phyloP scores from a whole-genome alignment of 2,329 filamentous ascomycete genomes.

The Neonectria sp. region DNA sequence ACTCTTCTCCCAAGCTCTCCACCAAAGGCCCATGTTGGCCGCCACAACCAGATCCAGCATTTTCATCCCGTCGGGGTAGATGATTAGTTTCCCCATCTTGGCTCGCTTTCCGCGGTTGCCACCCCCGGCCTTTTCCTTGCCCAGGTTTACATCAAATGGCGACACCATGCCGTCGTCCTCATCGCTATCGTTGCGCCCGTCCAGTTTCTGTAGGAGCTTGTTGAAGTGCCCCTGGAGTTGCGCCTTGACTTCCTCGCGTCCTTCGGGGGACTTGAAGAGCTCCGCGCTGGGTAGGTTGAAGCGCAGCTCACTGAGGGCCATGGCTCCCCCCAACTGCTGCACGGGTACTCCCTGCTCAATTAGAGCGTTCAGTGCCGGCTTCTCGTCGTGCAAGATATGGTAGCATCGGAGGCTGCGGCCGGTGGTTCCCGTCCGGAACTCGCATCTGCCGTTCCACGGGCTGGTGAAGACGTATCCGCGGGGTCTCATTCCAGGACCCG shows the following conservation, averaged over 20 bases:
- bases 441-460: constrained; percentile 90
- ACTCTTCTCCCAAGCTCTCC: constrained; percentile 83
- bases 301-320: constrained; percentile 82
- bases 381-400: constrained; percentile 72
- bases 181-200: constrained; percentile 50
- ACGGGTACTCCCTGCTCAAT: constrained; percentile 53
- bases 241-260: constrained; percentile 50
- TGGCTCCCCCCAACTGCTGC: constrained; percentile 43
- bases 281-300: constrained; percentile 85
- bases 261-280: constrained; percentile 58
- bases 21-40: constrained; percentile 94
- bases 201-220: constrained; percentile 56
- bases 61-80: constrained; percentile 91
- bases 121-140: constrained; percentile 87
- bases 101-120: constrained; percentile 88
- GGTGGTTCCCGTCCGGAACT: constrained; percentile 84
- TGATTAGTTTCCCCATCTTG: constrained; percentile 93
- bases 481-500: constrained; percentile 65
- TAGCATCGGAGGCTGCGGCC: constrained; percentile 83
- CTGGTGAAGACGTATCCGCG: constrained; percentile 84
- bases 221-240: constrained; percentile 60
- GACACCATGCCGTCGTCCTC: constrained; percentile 54
- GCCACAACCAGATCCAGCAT: constrained; percentile 96
- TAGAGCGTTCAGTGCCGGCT: constrained; percentile 60
- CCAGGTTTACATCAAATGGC: constrained; percentile 80